Base-by-base conservation (phyloP, 2,329 filamentous ascomycete genomes). In the Purpureocillium lavendulum region DNA sequence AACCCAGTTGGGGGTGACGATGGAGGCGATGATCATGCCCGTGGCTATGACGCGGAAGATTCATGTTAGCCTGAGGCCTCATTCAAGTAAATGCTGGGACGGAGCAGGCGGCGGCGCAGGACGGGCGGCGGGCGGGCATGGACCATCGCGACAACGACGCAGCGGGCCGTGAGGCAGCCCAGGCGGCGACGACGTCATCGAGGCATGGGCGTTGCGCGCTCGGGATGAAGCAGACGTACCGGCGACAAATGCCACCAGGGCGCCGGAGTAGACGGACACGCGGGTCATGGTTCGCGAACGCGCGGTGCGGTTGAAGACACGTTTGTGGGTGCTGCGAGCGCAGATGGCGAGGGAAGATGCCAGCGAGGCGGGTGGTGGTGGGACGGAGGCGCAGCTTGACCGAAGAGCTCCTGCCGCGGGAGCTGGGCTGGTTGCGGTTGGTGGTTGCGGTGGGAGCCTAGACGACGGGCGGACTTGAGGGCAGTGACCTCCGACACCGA, bases 1-100 rank as follows among this genome's bases (percentile, higher is more conserved):
- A 37, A 88, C 66, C 85, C 86, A 92, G 60, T 77, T 68, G 13
- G 85, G 82, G 35, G 82, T 69, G 44, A 77, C 64, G 49, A 87
- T 83, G 40, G 83, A 75, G 31, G 76, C 70, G 39, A 89, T 67
- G 17, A 83, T 85, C 71, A 88, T 77, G 45, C 73, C 73, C 24
- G 80, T 84, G 41, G 82, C 84, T 87, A 13, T 30, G 7, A 12
- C 7, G 39, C 36, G 37, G 35, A 35, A 34, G 32, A n/a, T 39
- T 12, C 29, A 35, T 40, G 57, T 69, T 52, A 67, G 60, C 47
- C 21, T 36, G 14, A 26, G 16, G n/a, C 35, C 21, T 39, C 18
- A n/a, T 30, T 10, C 21, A 26, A 6, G 5, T 26, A 6, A 26
- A 26, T 12, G 26, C 26, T 29, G 26, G 26, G 26, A 29, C 26